Percentiles rank a stretch among this genome's conserved stretches.
Evolutionary conservation across 345 rosid genomes (phyloP).

Genomic region (Corchorus olitorius): DNA sequence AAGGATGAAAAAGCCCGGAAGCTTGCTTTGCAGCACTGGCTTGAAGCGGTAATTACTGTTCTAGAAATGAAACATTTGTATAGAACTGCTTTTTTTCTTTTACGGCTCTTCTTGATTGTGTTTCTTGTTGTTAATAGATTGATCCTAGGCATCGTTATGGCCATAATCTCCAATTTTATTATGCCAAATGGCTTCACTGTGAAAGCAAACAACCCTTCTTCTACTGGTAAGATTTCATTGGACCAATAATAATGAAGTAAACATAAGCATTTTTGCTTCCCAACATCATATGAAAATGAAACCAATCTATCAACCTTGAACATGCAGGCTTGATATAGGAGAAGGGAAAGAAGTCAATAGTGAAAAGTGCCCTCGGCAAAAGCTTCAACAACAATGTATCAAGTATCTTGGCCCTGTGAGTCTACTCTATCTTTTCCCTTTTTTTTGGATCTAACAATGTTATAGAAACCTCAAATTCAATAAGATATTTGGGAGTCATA

Average conservation of each 20-base stretch:
- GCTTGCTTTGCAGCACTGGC: constrained; percentile 96
- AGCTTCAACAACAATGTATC: constrained; percentile 88
- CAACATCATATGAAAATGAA: neutral
- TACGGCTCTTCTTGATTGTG: constrained; percentile 16
- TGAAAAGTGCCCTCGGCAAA: constrained; percentile 70
- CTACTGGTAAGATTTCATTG: constrained; percentile 57
- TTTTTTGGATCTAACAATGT: neutral
- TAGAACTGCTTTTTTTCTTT: constrained; percentile 9
- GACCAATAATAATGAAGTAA: constrained; percentile 18
- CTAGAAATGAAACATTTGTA: neutral
- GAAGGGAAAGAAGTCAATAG: constrained; percentile 69
- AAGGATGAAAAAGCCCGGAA: constrained; percentile 83
- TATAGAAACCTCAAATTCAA: neutral
- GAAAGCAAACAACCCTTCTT: constrained; percentile 84
- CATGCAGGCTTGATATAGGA: constrained; percentile 87
- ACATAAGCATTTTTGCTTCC: neutral
- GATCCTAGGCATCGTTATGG: constrained; percentile 98
- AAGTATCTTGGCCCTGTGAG: constrained; percentile 97
- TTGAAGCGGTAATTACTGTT: constrained; percentile 76
- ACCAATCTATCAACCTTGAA: constrained; percentile 27
- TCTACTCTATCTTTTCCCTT: constrained; percentile 14
- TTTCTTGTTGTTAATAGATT: constrained; percentile 49
- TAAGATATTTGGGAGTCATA: neutral
- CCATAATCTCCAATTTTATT: constrained; percentile 91
- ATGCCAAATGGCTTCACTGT: constrained; percentile 82